Evolutionary conservation across 352 stramenopile species (phyloP).

Genomic region (Globisporangium recalcitrans): DNA sequence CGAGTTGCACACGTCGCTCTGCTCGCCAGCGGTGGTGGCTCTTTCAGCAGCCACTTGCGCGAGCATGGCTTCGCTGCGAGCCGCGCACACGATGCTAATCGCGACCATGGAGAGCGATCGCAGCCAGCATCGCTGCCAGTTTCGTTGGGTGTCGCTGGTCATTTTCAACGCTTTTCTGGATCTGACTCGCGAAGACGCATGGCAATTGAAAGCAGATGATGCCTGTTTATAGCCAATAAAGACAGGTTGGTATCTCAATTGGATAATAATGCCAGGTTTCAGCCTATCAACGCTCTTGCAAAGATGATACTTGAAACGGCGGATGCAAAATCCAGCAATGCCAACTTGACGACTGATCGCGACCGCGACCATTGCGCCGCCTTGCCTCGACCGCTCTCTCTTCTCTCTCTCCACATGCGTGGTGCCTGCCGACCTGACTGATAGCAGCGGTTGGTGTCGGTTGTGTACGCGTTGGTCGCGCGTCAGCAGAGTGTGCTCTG

Average conservation of each 20-base stretch:
- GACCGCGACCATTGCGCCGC: conserved; percentile 7
- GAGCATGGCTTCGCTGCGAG: background rate
- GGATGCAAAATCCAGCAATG: background rate
- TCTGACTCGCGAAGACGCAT: conserved; percentile 1
- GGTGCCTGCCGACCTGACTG: conserved; percentile 8
- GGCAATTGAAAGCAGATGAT: background rate
- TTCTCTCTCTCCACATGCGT: conserved; percentile 2
- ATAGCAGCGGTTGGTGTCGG: conserved; percentile 41
- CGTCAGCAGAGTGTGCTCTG: conserved; percentile 72
- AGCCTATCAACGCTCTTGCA: background rate
- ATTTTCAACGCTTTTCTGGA: background rate
- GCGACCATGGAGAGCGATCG: background rate
- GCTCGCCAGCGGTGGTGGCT: background rate
- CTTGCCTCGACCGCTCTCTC: too few relatives aligned
- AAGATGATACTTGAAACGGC: conserved; percentile 5
- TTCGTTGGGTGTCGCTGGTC: background rate
- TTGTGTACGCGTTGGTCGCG: conserved; percentile 71
- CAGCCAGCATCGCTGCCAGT: background rate
- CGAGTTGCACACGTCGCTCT: conserved; percentile 40
- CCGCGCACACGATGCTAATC: background rate
- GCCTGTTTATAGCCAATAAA: background rate
- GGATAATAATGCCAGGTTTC: background rate
- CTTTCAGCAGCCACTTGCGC: background rate
- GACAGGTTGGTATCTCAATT: background rate
- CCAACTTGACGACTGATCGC: conserved; percentile 3